These are phyloP conservation scores for Gymnopilus dilepis DNA, from an alignment of 768 basidiomycete species.

Conservation along the genomic window DNA sequence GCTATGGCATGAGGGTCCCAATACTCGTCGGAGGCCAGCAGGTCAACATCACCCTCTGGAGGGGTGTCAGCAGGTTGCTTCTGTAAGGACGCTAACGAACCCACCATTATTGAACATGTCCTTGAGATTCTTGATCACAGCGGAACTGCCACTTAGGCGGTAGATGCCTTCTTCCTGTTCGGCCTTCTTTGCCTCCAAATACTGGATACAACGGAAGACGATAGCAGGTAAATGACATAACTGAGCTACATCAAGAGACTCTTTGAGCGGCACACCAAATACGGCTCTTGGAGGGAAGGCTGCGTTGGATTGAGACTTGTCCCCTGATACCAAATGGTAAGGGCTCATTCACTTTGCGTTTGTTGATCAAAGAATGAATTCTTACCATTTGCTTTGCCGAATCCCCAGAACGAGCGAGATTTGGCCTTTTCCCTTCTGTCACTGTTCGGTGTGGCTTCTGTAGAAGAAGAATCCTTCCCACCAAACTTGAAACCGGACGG, in stretches of 20 bases:
- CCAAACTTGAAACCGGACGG: constrained; percentile 93
- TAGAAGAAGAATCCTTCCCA: constrained; percentile 62
- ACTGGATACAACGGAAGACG: constrained; percentile 94
- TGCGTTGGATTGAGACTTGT: constrained; percentile 40
- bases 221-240: constrained; percentile 93
- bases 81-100: constrained; percentile 9
- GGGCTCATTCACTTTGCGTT: constrained; percentile 15
- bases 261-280: constrained; percentile 87
- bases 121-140: constrained; percentile 91
- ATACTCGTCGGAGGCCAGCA: constrained; percentile 86
- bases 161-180: constrained; percentile 98
- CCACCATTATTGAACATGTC: constrained; percentile 93
- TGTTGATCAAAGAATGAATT: constrained; percentile 20
- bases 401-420: constrained; percentile 93
- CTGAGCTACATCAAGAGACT: constrained; percentile 86
- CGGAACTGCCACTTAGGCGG: constrained; percentile 91
- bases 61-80: constrained; percentile 14
- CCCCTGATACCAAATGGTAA: constrained; percentile 34
- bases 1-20: constrained; percentile 99
- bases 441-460: constrained; percentile 44
- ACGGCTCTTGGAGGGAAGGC: constrained; percentile 69
- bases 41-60: constrained; percentile 94
- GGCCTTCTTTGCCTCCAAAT: constrained; percentile 91
- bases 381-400: constrained; percentile 68
- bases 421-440: constrained; percentile 93